Base-by-base conservation (phyloP, 805 yeast genomes). In the Cyberlindnera xylosilytica region DNA sequence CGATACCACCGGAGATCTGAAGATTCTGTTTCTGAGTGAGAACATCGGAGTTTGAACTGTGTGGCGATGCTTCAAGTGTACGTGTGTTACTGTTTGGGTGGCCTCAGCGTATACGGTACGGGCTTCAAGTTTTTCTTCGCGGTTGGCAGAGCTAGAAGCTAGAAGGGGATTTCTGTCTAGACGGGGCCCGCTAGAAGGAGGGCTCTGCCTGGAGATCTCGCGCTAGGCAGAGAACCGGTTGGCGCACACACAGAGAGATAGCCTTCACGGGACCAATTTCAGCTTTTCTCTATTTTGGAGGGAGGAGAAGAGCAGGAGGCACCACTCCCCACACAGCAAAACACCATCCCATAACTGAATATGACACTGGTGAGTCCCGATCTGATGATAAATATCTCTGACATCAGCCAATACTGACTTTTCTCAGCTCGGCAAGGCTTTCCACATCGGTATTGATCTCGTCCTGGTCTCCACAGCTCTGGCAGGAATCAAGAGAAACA, bases 401-500 rank as follows among this genome's bases (percentile, higher is more conserved):
- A 8, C 10, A 22, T 5, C 29, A 26, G 29, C 8, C 30, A 6
- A 27, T 7, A 7, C 16, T n/a, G 7, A 6, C 30, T 27, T 11
- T 16, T 18, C 28, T 4, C 26, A 69, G 74, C 13, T 76, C 32
- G 78, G 81, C 3, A 84, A 75, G 70, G 57, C 73, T 3, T 50
- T 77, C 35, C 91, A 84, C 59, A 44, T 71, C 32, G 68, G 81
- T 3, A 60, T 76, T 17, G 93, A 85, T 56, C 64, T 83, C 30
- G 73, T 77, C 1, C 61, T 85, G 16, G 63, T 83, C 6, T 80
- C 91, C 1, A 80, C 87, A 1, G 73, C 81, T 38, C 64, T 83
- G 13, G 86, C 89, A 2, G 90, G 90, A 1, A 74, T 85, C 34
- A 83, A 79, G 61, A 74, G 87, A 60, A 78, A 76, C 52, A 78